phyloP scores from a whole-genome alignment of 2,329 filamentous ascomycete species.

The Aspergillus persii region DNA sequence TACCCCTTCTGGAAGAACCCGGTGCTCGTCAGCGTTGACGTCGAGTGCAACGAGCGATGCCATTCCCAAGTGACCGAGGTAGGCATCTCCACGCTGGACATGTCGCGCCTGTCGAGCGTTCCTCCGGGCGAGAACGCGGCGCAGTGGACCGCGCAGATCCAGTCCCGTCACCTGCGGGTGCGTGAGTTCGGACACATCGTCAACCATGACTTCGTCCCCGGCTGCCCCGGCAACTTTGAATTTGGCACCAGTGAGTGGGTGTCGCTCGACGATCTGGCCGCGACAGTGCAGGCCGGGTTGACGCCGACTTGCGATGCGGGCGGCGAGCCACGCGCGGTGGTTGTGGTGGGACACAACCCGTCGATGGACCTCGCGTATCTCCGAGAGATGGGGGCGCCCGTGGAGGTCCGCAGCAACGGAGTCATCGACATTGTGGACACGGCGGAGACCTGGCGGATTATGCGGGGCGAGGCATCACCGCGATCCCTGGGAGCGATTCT shows the following conservation, averaged over 20 bases:
- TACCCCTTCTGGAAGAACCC: slow-evolving; percentile 54
- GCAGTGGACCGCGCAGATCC: slow-evolving; percentile 67
- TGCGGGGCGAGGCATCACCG: slow-evolving; percentile 53
- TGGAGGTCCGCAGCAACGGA: slow-evolving; percentile 28
- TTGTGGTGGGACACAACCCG: slow-evolving; percentile 78
- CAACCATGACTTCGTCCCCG: slow-evolving; percentile 68
- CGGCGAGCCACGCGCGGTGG: slow-evolving; percentile 53
- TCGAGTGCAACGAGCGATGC: slow-evolving; percentile 74
- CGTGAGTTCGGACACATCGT: slow-evolving; percentile 63
- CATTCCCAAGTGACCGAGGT: slow-evolving; percentile 75
- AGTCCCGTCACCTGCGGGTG: slow-evolving; percentile 73
- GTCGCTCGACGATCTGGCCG: slow-evolving; percentile 43
- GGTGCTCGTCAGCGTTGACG: slow-evolving; percentile 75
- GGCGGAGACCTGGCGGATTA: slow-evolving; percentile 64
- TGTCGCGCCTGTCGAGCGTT: slow-evolving; percentile 54
- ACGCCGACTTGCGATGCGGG: slow-evolving; percentile 51
- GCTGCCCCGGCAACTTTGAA: slow-evolving; percentile 77
- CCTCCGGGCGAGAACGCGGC: slow-evolving; percentile 59
- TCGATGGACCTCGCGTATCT: slow-evolving; percentile 68
- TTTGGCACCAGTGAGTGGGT: slow-evolving; percentile 61
- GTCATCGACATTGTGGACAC: slow-evolving; percentile 72
- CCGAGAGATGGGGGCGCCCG: slow-evolving; percentile 60
- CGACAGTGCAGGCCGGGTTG: slow-evolving; percentile 55
- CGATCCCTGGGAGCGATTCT: slow-evolving; percentile 63
- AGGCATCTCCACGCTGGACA: slow-evolving; percentile 79